phyloP scores from a whole-genome alignment of 441 rosid species.

The Croton setiger region DNA sequence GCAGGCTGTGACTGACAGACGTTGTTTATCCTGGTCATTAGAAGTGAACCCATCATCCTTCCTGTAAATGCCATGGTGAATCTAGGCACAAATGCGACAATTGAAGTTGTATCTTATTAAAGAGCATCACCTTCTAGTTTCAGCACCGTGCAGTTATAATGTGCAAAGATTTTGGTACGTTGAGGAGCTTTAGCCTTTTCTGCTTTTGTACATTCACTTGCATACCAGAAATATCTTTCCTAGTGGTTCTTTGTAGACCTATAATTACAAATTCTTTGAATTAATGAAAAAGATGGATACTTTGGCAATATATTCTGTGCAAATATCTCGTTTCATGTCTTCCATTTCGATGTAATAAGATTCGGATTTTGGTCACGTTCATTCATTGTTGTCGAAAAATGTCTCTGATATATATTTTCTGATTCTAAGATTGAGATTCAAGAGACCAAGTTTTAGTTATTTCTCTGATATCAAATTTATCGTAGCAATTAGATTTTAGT shows the following conservation, averaged over 20 bases:
- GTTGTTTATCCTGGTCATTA: conserved; percentile 7
- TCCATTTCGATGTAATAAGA: neutral
- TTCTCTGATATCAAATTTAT: neutral
- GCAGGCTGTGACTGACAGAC: conserved; percentile 29
- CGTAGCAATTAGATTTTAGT: neutral
- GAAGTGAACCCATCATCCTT: conserved; percentile 17
- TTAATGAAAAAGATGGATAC: conserved; percentile 14
- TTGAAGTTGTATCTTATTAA: neutral
- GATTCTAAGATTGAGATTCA: neutral
- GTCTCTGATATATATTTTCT: neutral
- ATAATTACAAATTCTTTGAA: conserved; percentile 25
- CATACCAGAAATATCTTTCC: conserved; percentile 21
- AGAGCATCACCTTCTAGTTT: conserved; percentile 21
- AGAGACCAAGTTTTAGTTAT: neutral
- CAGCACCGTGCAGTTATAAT: conserved; percentile 15
- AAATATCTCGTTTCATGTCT: neutral
- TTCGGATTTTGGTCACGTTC: neutral
- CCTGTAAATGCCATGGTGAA: neutral
- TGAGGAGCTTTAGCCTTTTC: conserved; percentile 23
- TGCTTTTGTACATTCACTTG: conserved; percentile 30
- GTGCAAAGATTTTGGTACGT: conserved; percentile 30
- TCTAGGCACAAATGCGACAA: neutral
- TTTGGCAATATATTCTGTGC: conserved; percentile 6
- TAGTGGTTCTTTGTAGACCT: conserved; percentile 21
- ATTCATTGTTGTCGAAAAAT: too few species aligned